Evolutionary conservation across 345 rosid species (phyloP).

Genomic region (Citrus unshiu): DNA sequence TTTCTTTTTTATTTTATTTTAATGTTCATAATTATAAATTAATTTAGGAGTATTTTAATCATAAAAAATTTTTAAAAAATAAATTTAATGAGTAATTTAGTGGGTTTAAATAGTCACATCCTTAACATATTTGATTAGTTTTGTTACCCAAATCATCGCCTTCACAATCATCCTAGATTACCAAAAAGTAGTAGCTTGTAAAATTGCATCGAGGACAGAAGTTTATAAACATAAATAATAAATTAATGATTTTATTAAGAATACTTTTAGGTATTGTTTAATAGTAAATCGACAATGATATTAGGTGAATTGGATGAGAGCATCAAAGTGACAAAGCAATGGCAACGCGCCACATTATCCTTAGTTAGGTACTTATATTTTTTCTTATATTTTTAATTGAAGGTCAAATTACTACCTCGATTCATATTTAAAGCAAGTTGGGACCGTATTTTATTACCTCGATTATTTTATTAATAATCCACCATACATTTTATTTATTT

Average conservation of each 20-base stretch:
- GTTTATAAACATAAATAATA: background rate
- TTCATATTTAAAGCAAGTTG: background rate
- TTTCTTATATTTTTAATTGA: background rate
- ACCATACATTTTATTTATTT: background rate
- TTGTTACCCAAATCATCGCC: background rate
- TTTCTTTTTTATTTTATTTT: too few species aligned
- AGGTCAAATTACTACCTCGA: background rate
- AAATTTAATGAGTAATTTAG: too few species aligned
- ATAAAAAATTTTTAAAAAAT: too few species aligned
- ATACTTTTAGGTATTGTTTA: background rate
- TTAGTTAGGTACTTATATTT: background rate
- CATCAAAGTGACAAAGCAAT: background rate
- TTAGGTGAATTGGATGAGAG: background rate
- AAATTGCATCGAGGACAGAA: background rate
- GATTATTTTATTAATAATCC: background rate
- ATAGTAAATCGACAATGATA: background rate
- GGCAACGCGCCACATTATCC: constrained; percentile 10
- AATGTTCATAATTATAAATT: too few species aligned
- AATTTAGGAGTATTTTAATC: too few species aligned
- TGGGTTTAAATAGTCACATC: accelerated
- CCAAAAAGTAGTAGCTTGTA: background rate
- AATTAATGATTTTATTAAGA: background rate
- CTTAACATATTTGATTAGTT: accelerated
- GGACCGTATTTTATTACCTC: too few species aligned
- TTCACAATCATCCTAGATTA: background rate